These are phyloP conservation scores for Bjerkandera adusta DNA, from an alignment of 1,284 basidiomycete genomes.

Conservation along the genomic window DNA sequence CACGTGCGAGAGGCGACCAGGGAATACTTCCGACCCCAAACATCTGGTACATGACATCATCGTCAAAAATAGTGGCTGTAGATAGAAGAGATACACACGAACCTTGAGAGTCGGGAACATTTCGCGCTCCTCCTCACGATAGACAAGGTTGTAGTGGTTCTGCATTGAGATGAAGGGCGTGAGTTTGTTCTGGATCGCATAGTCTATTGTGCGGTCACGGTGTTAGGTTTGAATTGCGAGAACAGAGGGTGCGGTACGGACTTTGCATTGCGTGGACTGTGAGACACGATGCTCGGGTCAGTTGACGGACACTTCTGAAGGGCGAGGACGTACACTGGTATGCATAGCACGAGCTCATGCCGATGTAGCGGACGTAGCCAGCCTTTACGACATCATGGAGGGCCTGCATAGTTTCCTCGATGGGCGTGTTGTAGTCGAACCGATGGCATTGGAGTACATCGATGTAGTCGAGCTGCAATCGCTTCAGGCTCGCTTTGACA, in stretches of 20 bases:
- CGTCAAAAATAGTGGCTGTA: not conserved
- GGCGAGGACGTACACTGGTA: slow-evolving; percentile 26
- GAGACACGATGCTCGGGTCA: not conserved
- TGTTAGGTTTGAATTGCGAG: not conserved
- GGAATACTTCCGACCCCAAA: slow-evolving; percentile 40
- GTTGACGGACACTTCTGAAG: not conserved
- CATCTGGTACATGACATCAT: slow-evolving; percentile 14
- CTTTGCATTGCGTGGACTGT: slow-evolving; percentile 29
- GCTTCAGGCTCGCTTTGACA: slow-evolving; percentile 31
- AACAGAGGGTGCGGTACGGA: slow-evolving; percentile 3
- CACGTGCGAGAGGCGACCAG: slow-evolving; percentile 41
- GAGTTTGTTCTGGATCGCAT: slow-evolving; percentile 27
- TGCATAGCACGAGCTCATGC: slow-evolving; percentile 35
- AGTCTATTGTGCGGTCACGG: slow-evolving; percentile 19
- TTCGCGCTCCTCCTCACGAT: slow-evolving; percentile 38
- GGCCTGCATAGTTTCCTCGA: slow-evolving; percentile 41
- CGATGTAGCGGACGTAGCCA: slow-evolving; percentile 41
- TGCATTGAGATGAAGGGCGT: slow-evolving; percentile 41
- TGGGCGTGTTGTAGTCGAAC: slow-evolving; percentile 34
- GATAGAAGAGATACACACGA: slow-evolving; percentile 7
- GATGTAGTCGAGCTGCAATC: slow-evolving; percentile 35
- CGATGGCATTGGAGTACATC: slow-evolving; percentile 37
- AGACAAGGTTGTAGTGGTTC: slow-evolving; percentile 34
- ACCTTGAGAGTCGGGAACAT: slow-evolving; percentile 32
- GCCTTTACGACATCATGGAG: slow-evolving; percentile 39